phyloP scores from a whole-genome alignment of 495 filamentous ascomycete genomes.

The Podospora pseudoanserina region DNA sequence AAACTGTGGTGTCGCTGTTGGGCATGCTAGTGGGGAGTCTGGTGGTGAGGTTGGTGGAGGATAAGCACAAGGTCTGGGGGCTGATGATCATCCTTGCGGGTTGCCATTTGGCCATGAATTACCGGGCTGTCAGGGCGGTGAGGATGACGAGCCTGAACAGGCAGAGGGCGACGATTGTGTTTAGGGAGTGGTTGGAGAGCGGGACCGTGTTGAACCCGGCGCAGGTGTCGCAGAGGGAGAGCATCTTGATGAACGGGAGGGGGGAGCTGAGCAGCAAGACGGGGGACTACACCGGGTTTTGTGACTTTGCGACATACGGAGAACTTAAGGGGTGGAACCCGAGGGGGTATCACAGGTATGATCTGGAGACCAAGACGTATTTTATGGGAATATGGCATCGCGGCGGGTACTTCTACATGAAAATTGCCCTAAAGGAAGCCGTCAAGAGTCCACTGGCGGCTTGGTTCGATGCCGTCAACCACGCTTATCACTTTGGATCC shows the following conservation, averaged over 20 bases:
- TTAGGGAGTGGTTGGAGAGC: constrained; percentile 55
- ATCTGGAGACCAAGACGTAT: constrained; percentile 52
- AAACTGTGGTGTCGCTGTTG: constrained; percentile 86
- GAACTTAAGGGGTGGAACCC: constrained; percentile 38
- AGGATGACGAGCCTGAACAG: constrained; percentile 82
- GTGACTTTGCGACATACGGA: constrained; percentile 37
- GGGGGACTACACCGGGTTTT: constrained; percentile 44
- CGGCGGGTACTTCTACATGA: constrained; percentile 41
- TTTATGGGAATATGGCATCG: constrained; percentile 53
- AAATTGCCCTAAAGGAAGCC: constrained; percentile 62
- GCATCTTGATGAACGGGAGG: constrained; percentile 62
- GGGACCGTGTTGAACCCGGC: constrained; percentile 57
- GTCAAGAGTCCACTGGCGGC: constrained; percentile 59
- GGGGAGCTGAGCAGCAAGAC: constrained; percentile 44
- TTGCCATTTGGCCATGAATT: constrained; percentile 77
- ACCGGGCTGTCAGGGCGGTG: constrained; percentile 78
- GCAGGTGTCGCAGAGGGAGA: constrained; percentile 62
- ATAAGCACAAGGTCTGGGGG: constrained; percentile 69
- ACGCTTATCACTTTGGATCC: constrained; percentile 44
- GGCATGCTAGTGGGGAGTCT: constrained; percentile 86
- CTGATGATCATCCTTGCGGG: constrained; percentile 66
- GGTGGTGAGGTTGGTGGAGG: constrained; percentile 71
- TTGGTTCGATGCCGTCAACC: constrained; percentile 69
- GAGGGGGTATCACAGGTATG: constrained; percentile 43
- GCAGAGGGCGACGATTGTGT: constrained; percentile 78